Percentiles rank a stretch among this genome's conserved stretches.
phyloP scores from a whole-genome alignment of 225 moss, liverwort and hornwort species.

The Anthoceros angustus region DNA sequence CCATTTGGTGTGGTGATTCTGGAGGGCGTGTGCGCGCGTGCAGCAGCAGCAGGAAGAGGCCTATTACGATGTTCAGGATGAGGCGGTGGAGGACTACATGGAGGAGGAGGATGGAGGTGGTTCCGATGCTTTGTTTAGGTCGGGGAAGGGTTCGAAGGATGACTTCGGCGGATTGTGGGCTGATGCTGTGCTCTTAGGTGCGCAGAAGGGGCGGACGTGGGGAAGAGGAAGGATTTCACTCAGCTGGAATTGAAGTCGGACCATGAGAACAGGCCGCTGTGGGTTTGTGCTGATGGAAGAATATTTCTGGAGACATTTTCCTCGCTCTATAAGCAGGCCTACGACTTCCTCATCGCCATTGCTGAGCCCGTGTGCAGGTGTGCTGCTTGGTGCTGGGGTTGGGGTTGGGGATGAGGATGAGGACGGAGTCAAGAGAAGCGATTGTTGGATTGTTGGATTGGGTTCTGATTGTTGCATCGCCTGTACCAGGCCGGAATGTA shows the following conservation, averaged over 20 bases:
- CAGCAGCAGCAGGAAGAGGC: too few species aligned
- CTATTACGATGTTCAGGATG: too few species aligned
- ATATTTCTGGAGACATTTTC: slow-evolving; percentile 88
- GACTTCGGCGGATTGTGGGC: slow-evolving; percentile 5
- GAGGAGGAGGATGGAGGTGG: too few species aligned
- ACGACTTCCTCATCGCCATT: slow-evolving; percentile 91
- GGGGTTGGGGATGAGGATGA: neutral
- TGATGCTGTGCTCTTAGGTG: neutral
- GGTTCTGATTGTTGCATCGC: neutral
- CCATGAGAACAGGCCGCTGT: slow-evolving; percentile 67
- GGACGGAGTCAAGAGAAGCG: neutral
- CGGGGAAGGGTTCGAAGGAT: slow-evolving; percentile 2
- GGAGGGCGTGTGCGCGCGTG: too few species aligned
- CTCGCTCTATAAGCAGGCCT: slow-evolving; percentile 80
- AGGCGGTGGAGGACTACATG: too few species aligned
- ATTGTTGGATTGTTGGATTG: neutral
- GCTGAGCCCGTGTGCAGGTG: slow-evolving; percentile 97
- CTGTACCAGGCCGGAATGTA: slow-evolving; percentile 65
- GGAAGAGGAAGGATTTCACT: slow-evolving; percentile 65
- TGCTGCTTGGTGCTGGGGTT: neutral
- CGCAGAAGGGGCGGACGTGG: slow-evolving; percentile 15
- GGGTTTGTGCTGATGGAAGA: slow-evolving; percentile 92
- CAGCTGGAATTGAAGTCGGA: slow-evolving; percentile 78
- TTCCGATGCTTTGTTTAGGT: too few species aligned
- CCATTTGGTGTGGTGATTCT: too few species aligned